Percentiles rank a stretch among this genome's conserved stretches.
Evolutionary conservation across 176 grass and related monocot species (phyloP).

Genomic region (Chloris gayana): DNA sequence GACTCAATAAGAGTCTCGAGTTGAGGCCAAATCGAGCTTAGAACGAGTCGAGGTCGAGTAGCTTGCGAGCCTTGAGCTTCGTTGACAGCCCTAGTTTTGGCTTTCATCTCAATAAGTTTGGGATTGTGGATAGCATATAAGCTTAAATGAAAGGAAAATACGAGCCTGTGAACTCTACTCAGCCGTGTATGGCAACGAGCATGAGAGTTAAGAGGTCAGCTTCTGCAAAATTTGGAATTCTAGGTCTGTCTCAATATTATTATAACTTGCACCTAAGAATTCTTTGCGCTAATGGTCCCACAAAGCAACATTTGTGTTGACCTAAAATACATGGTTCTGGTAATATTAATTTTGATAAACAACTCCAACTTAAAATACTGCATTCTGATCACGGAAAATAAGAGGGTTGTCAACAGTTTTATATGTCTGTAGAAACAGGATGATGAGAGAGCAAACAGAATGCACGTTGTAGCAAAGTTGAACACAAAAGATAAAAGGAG

Average conservation of each 20-base stretch:
- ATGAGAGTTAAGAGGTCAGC: neutral
- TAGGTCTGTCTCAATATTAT: neutral
- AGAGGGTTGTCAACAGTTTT: neutral
- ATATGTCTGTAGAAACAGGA: conserved; percentile 8
- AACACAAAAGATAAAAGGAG: neutral
- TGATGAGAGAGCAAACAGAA: neutral
- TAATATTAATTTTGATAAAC: neutral
- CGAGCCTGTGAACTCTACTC: neutral
- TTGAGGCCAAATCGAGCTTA: too few relatives aligned
- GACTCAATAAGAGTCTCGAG: too few relatives aligned
- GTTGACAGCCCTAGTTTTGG: too few relatives aligned
- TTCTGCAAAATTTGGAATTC: conserved; percentile 14
- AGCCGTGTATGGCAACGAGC: neutral
- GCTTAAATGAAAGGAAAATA: neutral
- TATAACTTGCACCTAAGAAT: neutral
- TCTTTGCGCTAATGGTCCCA: neutral
- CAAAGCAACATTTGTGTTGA: neutral
- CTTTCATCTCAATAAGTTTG: conserved; percentile 21
- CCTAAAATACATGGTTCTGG: neutral
- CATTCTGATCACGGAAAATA: neutral
- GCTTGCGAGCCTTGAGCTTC: too few relatives aligned
- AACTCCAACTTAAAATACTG: conserved; percentile 3
- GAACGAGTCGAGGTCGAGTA: too few relatives aligned
- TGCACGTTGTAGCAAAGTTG: neutral
- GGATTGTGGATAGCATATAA: neutral